These are phyloP conservation scores for Penicillium frequentans DNA, from an alignment of 2,329 filamentous ascomycete species.

Conservation along the genomic window DNA sequence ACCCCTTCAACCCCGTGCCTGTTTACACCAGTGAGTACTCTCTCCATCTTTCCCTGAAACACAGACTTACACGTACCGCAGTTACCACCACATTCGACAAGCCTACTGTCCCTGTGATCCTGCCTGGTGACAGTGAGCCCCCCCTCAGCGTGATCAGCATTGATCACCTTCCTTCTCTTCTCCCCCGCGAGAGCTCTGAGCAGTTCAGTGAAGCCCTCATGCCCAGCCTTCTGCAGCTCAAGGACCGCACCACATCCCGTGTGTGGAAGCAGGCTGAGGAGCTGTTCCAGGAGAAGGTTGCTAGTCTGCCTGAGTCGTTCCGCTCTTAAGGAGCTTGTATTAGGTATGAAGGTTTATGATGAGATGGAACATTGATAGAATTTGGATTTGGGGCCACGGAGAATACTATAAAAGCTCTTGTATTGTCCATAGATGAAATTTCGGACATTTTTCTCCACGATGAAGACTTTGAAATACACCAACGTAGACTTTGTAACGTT, in stretches of 20 bases:
- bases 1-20: conserved; percentile 57
- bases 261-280: conserved; percentile 88
- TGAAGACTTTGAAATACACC: not conserved
- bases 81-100: conserved; percentile 81
- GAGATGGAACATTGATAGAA: conserved; percentile 19
- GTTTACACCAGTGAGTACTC: conserved; percentile 63
- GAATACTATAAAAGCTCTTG: conserved; percentile 17
- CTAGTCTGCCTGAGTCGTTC: conserved; percentile 57
- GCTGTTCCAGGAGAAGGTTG: conserved; percentile 80
- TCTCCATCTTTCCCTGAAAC: not conserved
- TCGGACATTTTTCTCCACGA: conserved; percentile 2
- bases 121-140: conserved; percentile 52
- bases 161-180: conserved; percentile 78
- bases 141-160: conserved; percentile 81
- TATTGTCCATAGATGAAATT: conserved; percentile 2
- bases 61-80: not conserved
- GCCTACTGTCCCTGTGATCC: conserved; percentile 75
- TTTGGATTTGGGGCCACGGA: conserved; percentile 5
- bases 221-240: conserved; percentile 73
- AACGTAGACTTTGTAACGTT: not conserved
- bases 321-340: conserved; percentile 10
- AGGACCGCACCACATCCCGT: conserved; percentile 66
- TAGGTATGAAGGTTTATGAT: conserved; percentile 11
- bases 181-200: conserved; percentile 84
- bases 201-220: conserved; percentile 77